Evolutionary conservation across 805 yeast species (phyloP).

Genomic region (Metahyphopichia silvanorum): DNA sequence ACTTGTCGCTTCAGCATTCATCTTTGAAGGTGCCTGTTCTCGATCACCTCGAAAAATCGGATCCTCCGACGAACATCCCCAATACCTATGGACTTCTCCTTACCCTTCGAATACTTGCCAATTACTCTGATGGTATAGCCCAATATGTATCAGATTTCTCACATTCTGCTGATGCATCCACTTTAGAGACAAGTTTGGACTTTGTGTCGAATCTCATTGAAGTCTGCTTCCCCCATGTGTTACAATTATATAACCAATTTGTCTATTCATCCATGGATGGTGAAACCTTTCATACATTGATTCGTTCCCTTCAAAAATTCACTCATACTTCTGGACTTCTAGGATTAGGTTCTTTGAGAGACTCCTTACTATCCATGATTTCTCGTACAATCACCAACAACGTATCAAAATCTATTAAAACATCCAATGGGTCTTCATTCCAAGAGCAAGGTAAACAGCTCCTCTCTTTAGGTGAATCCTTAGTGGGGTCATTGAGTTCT

Average conservation of each 20-base stretch:
- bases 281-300: constrained; percentile 62
- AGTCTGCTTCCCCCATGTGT: constrained; percentile 21
- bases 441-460: constrained; percentile 31
- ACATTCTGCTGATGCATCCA: constrained; percentile 15
- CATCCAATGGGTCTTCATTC: constrained; percentile 3
- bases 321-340: constrained; percentile 81
- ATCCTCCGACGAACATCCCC: constrained; percentile 65
- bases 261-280: constrained; percentile 67
- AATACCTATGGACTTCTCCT: constrained; percentile 57
- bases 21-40: constrained; percentile 53
- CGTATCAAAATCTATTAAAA: background rate
- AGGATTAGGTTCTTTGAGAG: constrained; percentile 54
- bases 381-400: constrained; percentile 22
- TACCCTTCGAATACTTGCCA: constrained; percentile 48
- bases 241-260: constrained; percentile 32
- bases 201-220: constrained; percentile 32
- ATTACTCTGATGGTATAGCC: constrained; percentile 69
- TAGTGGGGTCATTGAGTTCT: constrained; percentile 50
- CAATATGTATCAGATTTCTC: constrained; percentile 45
- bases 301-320: constrained; percentile 74
- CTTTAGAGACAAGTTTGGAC: constrained; percentile 32
- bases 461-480: constrained; percentile 46
- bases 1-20: constrained; percentile 42
- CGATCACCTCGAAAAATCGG: constrained; percentile 77
- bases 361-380: constrained; percentile 37